Evolutionary conservation across 805 yeast genomes (phyloP).

Genomic region (Ogataea nitratoaversa): DNA sequence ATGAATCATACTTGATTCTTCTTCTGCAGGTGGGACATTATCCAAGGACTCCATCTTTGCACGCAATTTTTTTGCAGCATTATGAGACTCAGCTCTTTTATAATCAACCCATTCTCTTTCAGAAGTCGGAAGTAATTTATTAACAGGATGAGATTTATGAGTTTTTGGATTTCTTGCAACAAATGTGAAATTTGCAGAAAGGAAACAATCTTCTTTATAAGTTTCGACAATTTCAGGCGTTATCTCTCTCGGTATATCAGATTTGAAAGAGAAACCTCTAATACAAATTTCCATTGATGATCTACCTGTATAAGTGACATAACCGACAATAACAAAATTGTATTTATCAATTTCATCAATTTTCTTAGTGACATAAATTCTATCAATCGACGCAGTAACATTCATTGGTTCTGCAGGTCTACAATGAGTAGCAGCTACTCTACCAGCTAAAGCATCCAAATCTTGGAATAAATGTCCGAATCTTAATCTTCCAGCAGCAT

Average conservation of each 20-base stretch:
- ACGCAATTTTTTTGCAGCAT: conserved; percentile 76
- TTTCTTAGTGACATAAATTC: conserved; percentile 81
- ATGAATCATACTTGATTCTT: conserved; percentile 73
- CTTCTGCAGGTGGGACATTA: conserved; percentile 70
- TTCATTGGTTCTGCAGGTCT: conserved; percentile 95
- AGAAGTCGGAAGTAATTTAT: conserved; percentile 68
- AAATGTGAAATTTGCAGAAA: conserved; percentile 90
- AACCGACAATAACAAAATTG: conserved; percentile 83
- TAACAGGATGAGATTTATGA: conserved; percentile 85
- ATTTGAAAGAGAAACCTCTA: conserved; percentile 75
- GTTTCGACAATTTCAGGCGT: conserved; percentile 55
- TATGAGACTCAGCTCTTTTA: conserved; percentile 84
- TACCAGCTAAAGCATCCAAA: conserved; percentile 89
- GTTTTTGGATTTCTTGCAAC: conserved; percentile 94
- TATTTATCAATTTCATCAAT: conserved; percentile 71
- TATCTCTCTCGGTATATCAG: conserved; percentile 44
- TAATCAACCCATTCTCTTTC: conserved; percentile 80
- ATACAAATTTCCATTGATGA: conserved; percentile 95
- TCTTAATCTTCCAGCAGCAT: conserved; percentile 86
- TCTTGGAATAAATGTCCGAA: conserved; percentile 94
- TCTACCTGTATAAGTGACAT: conserved; percentile 90
- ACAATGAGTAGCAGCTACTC: conserved; percentile 88
- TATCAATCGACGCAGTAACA: conserved; percentile 92
- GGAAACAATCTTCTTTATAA: conserved; percentile 56
- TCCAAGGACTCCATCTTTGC: conserved; percentile 61